Base-by-base conservation (phyloP, 2,329 filamentous ascomycete species). In the Exophiala alcalophila region DNA sequence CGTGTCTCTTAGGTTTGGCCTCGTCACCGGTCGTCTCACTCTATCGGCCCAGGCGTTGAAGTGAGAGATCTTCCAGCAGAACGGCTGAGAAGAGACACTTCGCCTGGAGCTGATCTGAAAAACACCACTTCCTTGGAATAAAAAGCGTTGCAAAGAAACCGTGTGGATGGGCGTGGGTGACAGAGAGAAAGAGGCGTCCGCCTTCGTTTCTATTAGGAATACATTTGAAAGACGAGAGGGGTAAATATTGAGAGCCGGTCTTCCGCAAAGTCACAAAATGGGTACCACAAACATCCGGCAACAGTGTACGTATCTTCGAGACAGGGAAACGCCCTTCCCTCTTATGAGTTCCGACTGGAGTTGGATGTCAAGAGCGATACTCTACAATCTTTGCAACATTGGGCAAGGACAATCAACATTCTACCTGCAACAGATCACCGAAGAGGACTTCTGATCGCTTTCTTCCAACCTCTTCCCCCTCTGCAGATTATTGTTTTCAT, bases 21-120 rank as follows among this genome's bases (percentile, higher is more conserved):
- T 8, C 47, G 47, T 24, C 36, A 52, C 37, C 49, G 53, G 32
- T 39, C 29, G 23, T 45, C 54, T 23, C 78, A 84, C 49, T 65
- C 84, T 21, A 76, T 90, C 38, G 89, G 89, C 0, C 87, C 88
- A 3, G 89, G 90, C 9, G 80, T 96, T 51, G 89, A 94, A 65
- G 74, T 90, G 53, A 75, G 81, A 58, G 80, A 90, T 41, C 76
- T 81, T 59, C 77, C 80, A 29, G 68, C 77, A 46, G 73, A 73
- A 61, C 59, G 61, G 36, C 68, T 74, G 50, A 68, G 75, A 59
- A 63, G 73, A 56, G 67, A 70, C 55, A 65, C 65, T 47, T 67
- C 67, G 26, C 68, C 73, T 18, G 45, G 52, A 16, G 41, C 40
- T 57, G 75, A 77, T 55, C 58, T 91, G 58, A 71, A 80, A 45